These are phyloP conservation scores for Miscanthus sacchariflorus DNA, from an alignment of 202 grass and related monocot species.

Conservation along the genomic window DNA sequence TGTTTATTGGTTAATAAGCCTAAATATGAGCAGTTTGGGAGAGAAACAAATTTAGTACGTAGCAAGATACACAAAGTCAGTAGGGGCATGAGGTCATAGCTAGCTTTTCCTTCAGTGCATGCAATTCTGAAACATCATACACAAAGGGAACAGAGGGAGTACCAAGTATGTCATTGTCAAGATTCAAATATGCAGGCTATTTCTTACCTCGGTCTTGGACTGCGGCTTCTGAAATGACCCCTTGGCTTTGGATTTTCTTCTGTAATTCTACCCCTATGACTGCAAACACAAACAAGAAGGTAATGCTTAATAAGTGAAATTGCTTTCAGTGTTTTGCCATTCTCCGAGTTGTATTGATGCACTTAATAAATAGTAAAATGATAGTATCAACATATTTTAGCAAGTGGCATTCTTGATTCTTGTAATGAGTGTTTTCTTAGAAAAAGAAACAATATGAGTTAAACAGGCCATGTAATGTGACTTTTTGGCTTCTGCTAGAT, in stretches of 20 bases:
- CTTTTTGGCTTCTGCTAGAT: background rate
- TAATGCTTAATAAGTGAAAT: background rate
- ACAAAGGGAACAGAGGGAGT: background rate
- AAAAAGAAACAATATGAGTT: constrained; percentile 22
- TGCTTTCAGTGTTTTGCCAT: background rate
- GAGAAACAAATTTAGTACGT: background rate
- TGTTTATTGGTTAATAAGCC: background rate
- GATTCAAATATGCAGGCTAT: background rate
- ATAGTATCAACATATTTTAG: constrained; percentile 1
- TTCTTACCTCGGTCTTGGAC: constrained; percentile 65
- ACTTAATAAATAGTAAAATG: constrained; percentile 13
- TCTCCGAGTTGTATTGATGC: background rate
- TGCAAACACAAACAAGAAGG: constrained; percentile 42
- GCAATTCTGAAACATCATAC: background rate
- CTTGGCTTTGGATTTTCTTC: constrained; percentile 59
- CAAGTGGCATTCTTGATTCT: constrained; percentile 2
- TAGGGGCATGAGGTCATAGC: background rate
- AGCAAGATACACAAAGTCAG: background rate
- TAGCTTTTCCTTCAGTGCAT: background rate
- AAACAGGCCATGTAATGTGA: background rate
- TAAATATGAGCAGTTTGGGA: background rate
- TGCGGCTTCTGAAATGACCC: constrained; percentile 65
- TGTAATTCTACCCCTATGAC: constrained; percentile 77
- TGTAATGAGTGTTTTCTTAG: background rate
- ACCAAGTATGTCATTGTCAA: background rate